Evolutionary conservation across 495 filamentous ascomycete species (phyloP).

Genomic region (Neurospora intermedia): DNA sequence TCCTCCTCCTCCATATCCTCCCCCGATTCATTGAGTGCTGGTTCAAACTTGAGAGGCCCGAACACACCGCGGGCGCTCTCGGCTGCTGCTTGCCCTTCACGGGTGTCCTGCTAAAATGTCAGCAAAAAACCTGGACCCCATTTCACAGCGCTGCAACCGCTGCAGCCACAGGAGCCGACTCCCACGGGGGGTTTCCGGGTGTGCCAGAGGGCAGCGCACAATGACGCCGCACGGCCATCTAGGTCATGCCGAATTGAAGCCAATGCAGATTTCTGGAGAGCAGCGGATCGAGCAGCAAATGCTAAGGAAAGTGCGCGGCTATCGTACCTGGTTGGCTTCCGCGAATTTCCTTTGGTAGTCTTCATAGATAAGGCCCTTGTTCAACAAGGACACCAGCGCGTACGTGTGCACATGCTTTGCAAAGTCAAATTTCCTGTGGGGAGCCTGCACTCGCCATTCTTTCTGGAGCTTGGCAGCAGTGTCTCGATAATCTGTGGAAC

Average conservation of each 20-base stretch:
- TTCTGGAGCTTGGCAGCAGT: slow-evolving; percentile 73
- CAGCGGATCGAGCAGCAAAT: not conserved
- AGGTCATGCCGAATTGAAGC: slow-evolving; percentile 7
- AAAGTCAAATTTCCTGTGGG: slow-evolving; percentile 60
- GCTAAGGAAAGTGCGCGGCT: slow-evolving; percentile 1
- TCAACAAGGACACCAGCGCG: slow-evolving; percentile 62
- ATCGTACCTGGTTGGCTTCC: slow-evolving; percentile 19
- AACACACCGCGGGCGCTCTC: slow-evolving; percentile 37
- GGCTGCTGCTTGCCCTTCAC: slow-evolving; percentile 34
- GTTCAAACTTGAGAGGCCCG: slow-evolving; percentile 34
- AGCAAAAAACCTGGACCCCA: slow-evolving; percentile 26
- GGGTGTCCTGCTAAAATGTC: slow-evolving; percentile 27
- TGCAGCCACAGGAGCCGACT: slow-evolving; percentile 11
- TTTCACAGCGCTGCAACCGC: slow-evolving; percentile 10
- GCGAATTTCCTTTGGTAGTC: slow-evolving; percentile 49
- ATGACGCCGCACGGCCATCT: slow-evolving; percentile 5
- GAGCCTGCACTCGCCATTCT: slow-evolving; percentile 63
- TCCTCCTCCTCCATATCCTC: slow-evolving; percentile 23
- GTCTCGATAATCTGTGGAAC: slow-evolving; percentile 48
- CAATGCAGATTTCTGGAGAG: slow-evolving; percentile 1
- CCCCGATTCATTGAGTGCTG: slow-evolving; percentile 18
- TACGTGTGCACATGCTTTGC: slow-evolving; percentile 65
- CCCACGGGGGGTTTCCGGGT: not conserved
- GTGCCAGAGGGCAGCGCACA: slow-evolving; percentile 11
- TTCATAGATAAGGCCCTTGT: slow-evolving; percentile 68